Percentiles rank a stretch among this genome's conserved stretches.
These are phyloP conservation scores for Stachybotrys chlorohalonatus DNA, from an alignment of 2,329 filamentous ascomycete genomes.

Conservation along the genomic window DNA sequence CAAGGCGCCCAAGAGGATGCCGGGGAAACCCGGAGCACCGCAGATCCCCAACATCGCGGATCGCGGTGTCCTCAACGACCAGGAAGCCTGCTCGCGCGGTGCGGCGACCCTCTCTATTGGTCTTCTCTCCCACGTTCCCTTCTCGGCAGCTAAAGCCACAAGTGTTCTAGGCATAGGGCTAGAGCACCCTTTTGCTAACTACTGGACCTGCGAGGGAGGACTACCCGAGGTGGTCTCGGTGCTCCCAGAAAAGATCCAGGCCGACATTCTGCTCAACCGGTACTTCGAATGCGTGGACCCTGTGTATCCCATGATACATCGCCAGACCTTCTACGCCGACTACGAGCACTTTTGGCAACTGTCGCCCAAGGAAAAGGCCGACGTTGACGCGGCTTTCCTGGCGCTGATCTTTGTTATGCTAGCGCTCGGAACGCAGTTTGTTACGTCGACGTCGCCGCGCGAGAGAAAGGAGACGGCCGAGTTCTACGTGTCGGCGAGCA, in stretches of 20 bases:
- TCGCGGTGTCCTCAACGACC: slow-evolving; percentile 35
- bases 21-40: slow-evolving; percentile 25
- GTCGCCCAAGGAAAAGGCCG: slow-evolving; percentile 43
- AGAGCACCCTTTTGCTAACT: slow-evolving; percentile 73
- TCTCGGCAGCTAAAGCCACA: slow-evolving; percentile 59
- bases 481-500: slow-evolving; percentile 72
- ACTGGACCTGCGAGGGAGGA: slow-evolving; percentile 74
- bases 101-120: slow-evolving; percentile 48
- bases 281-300: slow-evolving; percentile 69
- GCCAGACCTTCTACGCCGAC: slow-evolving; percentile 66
- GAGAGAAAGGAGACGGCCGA: slow-evolving; percentile 69
- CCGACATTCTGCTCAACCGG: slow-evolving; percentile 56
- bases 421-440: slow-evolving; percentile 71
- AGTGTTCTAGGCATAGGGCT: slow-evolving; percentile 76
- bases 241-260: slow-evolving; percentile 65
- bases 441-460: slow-evolving; percentile 45
- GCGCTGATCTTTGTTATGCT: slow-evolving; percentile 70
- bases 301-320: slow-evolving; percentile 72
- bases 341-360: slow-evolving; percentile 72
- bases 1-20: slow-evolving; percentile 46
- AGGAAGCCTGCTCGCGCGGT: slow-evolving; percentile 35
- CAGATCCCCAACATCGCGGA: slow-evolving; percentile 47
- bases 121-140: slow-evolving; percentile 64
- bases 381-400: slow-evolving; percentile 58
- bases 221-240: slow-evolving; percentile 67